Evolutionary conservation across 2,329 filamentous ascomycete species (phyloP), one percentile per base, ranked within the genome.

Genomic region (Myriosclerotinia duriaeana): DNA sequence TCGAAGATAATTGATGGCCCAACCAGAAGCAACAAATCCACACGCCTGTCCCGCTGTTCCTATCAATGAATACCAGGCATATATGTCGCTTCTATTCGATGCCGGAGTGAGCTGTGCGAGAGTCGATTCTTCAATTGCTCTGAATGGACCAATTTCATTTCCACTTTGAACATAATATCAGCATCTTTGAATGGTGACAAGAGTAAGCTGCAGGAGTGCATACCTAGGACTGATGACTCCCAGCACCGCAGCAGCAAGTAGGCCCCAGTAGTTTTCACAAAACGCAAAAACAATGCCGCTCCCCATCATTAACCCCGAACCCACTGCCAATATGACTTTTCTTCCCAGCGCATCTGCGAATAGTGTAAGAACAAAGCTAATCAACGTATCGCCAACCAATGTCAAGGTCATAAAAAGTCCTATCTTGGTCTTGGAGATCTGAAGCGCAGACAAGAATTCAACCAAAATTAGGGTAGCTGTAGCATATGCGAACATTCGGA

Each of bases 351-450:
- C 78, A 76, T 89, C 87, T 36, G 87, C 85, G 68, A 87, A 79
- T 7, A 86, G 72, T 0, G 86, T 87, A 56, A 89, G 79, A 30
- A 85, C 48, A 66, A 88, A 82, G 72, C 85, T 87, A 68, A 89
- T 83, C 53, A 79, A 72, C 5, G 84, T 81, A 74, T 89, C 87
- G 36, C 87, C 87, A 17, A 80, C 77, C 20, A 89, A 76, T 0
- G 87, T 89, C 69, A 88, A 74, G 0, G 85, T 88, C 86, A 89
- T 89, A 77, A 89, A 89, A 0, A 88, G 76, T 3, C 87, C 87
- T 67, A 86, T 84, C 42, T 77, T 78, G 0, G 81, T 78, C 67
- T 85, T 80, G 1, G 83, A 80, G 53, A 84, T 79, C 11, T 77
- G 79, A 1, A 88, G 78, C 2, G 77, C 79, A 17, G 79, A 78